Percentiles rank a stretch among this genome's conserved stretches.
These are phyloP conservation scores for Massarina eburnea DNA, from an alignment of 2,329 filamentous ascomycete species.

Conservation along the genomic window DNA sequence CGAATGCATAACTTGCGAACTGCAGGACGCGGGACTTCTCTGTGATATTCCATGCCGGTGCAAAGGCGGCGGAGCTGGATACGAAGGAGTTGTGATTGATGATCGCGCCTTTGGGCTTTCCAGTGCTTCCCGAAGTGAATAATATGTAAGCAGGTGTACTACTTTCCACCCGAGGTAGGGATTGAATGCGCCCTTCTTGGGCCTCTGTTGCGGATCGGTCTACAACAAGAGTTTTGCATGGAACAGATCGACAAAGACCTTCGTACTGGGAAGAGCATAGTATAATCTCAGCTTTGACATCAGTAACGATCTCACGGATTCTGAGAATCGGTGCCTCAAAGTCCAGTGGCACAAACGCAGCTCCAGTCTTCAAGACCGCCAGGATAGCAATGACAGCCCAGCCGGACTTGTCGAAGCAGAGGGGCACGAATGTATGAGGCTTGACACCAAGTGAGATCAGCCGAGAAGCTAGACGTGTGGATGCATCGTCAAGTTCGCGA, in stretches of 20 bases:
- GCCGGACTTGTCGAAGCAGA: slow-evolving; percentile 42
- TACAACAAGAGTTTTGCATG: slow-evolving; percentile 28
- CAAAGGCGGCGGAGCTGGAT: slow-evolving; percentile 42
- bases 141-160: slow-evolving; percentile 62
- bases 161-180: slow-evolving; percentile 40
- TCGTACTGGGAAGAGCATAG: slow-evolving; percentile 29
- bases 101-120: slow-evolving; percentile 62
- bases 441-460: slow-evolving; percentile 28
- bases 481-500: slow-evolving; percentile 27
- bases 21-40: slow-evolving; percentile 58
- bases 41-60: slow-evolving; percentile 46
- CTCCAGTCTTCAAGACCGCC: slow-evolving; percentile 40
- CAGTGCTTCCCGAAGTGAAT: slow-evolving; percentile 61
- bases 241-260: slow-evolving; percentile 26
- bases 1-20: slow-evolving; percentile 50
- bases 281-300: slow-evolving; percentile 32
- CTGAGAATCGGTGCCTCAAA: slow-evolving; percentile 40
- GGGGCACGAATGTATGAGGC: slow-evolving; percentile 28
- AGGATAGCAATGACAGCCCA: slow-evolving; percentile 40
- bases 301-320: slow-evolving; percentile 37
- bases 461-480: slow-evolving; percentile 27
- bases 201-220: slow-evolving; percentile 46
- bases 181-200: slow-evolving; percentile 26
- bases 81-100: slow-evolving; percentile 63
- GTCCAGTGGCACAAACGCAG: slow-evolving; percentile 42